These are phyloP conservation scores for Kokia cookei DNA, from an alignment of 441 rosid genomes.

Conservation along the genomic window DNA sequence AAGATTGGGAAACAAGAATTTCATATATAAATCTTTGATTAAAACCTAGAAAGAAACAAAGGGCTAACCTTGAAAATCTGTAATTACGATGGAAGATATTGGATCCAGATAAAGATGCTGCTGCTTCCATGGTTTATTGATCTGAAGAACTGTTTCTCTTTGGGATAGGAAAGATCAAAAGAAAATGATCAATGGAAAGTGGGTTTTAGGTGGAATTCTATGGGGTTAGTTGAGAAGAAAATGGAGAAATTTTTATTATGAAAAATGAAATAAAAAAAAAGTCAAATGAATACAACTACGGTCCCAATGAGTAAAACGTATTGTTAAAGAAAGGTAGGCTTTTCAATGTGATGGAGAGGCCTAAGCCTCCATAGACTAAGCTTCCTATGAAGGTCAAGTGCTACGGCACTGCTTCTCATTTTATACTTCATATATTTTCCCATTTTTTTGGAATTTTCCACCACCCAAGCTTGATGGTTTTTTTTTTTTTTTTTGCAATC, in stretches of 20 bases:
- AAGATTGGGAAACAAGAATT: background rate
- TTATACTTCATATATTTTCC: background rate
- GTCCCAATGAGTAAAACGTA: background rate
- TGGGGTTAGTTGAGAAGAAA: background rate
- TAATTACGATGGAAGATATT: background rate
- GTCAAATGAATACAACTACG: background rate
- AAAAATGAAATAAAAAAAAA: background rate
- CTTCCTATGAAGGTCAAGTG: background rate
- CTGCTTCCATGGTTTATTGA: constrained; percentile 17
- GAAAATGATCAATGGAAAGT: background rate
- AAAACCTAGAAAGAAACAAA: background rate
- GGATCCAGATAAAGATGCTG: constrained; percentile 15
- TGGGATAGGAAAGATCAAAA: background rate
- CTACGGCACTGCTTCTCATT: background rate
- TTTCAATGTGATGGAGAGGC: background rate
- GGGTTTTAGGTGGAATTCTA: background rate
- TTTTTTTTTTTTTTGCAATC: too few species aligned
- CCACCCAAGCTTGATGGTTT: background rate
- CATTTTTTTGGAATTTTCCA: background rate
- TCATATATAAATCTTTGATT: background rate
- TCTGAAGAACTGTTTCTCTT: background rate
- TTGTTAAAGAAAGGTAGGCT: background rate
- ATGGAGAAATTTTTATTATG: background rate
- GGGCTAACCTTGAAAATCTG: constrained; percentile 5
- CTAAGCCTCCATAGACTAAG: background rate